A percentile compares a stretch with the other conserved stretches of the same genome.
Conservation (phyloP, 148 eudicot genomes). For the Spergularia marina region DNA sequence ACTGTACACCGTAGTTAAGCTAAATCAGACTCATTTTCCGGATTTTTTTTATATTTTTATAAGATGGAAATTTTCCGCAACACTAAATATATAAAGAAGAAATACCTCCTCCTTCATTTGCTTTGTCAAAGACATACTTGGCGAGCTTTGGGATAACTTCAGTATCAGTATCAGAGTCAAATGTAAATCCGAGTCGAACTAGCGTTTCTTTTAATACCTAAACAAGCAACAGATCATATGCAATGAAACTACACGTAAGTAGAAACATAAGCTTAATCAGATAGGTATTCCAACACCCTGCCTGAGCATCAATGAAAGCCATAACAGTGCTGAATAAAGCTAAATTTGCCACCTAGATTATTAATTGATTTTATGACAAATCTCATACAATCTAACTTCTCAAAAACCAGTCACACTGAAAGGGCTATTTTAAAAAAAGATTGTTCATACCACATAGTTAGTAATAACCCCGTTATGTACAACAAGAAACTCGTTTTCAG, state of each 20-base stretch:
- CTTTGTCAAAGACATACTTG: slow-evolving; percentile 88
- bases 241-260: slow-evolving; percentile 2
- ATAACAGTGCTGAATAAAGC: too few relatives aligned
- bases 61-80: background rate
- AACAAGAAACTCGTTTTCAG: slow-evolving; percentile 80
- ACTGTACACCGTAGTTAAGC: background rate
- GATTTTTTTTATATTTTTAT: too few relatives aligned
- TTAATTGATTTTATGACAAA: background rate
- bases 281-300: background rate
- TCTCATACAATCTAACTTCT: background rate
- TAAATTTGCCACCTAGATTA: background rate
- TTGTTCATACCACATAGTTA: slow-evolving; percentile 69
- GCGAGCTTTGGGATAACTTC: slow-evolving; percentile 99
- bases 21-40: background rate
- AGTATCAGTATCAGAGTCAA: slow-evolving; percentile 97
- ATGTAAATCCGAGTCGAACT: slow-evolving; percentile 77
- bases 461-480: slow-evolving; percentile 97
- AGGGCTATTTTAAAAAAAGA: background rate
- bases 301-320: too few relatives aligned
- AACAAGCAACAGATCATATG: slow-evolving; percentile 14
- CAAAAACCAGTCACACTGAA: background rate
- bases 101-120: slow-evolving; percentile 74
- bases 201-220: slow-evolving; percentile 91
- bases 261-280: background rate
- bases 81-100: background rate